Conservation (phyloP, 2,329 filamentous ascomycete species). For the Hymenoscyphus infarciens region DNA sequence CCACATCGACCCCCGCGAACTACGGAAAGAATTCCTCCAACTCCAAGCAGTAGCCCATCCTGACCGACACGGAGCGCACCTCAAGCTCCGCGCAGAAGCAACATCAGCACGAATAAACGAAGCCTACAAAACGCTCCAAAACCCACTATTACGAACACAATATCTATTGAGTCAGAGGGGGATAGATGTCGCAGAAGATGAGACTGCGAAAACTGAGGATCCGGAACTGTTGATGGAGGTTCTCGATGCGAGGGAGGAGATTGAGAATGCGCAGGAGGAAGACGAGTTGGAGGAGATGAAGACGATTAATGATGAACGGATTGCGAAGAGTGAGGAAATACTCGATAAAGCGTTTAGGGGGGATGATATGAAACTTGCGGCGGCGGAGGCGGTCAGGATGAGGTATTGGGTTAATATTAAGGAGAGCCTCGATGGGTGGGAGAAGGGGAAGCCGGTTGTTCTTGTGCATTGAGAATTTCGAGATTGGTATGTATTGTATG, state of each 20-base stretch:
- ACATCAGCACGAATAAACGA: conserved; percentile 84
- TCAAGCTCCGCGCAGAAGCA: conserved; percentile 65
- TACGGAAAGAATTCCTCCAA: conserved; percentile 81
- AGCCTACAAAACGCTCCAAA: conserved; percentile 79
- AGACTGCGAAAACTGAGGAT: conserved; percentile 65
- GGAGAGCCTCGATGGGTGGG: conserved; percentile 79
- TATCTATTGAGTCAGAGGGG: conserved; percentile 72
- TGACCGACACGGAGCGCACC: conserved; percentile 50
- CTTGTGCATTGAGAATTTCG: conserved; percentile 47
- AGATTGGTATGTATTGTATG: background rate
- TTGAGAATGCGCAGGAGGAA: conserved; percentile 69
- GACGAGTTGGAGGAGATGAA: conserved; percentile 58
- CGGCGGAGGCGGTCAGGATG: conserved; percentile 69
- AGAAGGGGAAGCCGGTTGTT: conserved; percentile 64
- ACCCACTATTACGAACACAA: conserved; percentile 80
- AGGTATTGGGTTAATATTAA: conserved; percentile 89
- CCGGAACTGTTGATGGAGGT: conserved; percentile 71
- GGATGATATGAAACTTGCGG: conserved; percentile 65
- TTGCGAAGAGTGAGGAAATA: conserved; percentile 57
- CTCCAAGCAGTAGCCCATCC: conserved; percentile 77
- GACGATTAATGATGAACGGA: conserved; percentile 63
- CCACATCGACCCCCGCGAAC: conserved; percentile 61
- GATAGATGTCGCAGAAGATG: conserved; percentile 76
- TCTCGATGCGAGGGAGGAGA: conserved; percentile 72
- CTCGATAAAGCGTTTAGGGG: conserved; percentile 63